Conservation (phyloP, 495 filamentous ascomycete genomes). For the Penicillium tannophilum region DNA sequence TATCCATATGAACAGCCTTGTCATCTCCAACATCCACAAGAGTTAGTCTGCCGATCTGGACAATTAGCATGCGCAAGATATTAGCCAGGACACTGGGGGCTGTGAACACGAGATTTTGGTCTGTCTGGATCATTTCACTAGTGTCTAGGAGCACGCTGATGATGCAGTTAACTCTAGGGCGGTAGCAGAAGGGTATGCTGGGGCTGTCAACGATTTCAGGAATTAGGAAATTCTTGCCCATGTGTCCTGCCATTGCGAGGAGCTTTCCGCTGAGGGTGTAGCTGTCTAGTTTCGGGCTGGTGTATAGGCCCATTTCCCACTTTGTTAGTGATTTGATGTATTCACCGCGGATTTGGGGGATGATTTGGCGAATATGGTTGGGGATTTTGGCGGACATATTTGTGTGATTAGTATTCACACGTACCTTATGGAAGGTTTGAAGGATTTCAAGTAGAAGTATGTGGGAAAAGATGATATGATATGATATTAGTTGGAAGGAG, state of each 20-base stretch:
- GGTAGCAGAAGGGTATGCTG: background rate
- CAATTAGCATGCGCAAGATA: background rate
- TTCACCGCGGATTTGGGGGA: background rate
- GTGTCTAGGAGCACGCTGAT: background rate
- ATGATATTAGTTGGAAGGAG: background rate
- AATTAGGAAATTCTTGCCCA: background rate
- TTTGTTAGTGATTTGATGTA: background rate
- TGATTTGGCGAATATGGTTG: background rate
- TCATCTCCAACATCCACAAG: background rate
- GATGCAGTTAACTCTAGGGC: background rate
- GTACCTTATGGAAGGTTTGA: background rate
- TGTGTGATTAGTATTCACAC: background rate
- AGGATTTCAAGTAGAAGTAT: background rate
- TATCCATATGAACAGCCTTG: background rate
- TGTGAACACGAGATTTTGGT: background rate
- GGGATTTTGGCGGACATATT: background rate
- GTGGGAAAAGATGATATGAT: background rate
- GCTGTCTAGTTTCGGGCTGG: background rate
- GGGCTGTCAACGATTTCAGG: background rate
- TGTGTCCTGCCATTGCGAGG: background rate
- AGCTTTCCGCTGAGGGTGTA: background rate
- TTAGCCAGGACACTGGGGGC: background rate
- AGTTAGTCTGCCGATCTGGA: background rate
- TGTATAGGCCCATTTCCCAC: background rate
- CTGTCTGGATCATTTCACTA: background rate